Conservation (phyloP, 768 basidiomycete species). For the Clitopilus hobsonii region DNA sequence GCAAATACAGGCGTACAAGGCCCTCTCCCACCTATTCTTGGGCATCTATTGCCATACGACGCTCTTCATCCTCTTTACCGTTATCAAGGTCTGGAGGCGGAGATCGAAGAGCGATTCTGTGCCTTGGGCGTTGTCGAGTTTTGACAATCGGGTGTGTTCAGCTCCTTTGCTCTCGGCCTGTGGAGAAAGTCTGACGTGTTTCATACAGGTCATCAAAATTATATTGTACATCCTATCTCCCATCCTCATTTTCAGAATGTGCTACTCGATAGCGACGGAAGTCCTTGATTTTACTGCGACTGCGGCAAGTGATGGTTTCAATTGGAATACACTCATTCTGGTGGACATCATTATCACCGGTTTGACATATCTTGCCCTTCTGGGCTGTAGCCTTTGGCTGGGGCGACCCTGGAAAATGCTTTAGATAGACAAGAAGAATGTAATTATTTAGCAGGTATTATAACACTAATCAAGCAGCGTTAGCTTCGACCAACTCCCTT, state of each 20-base stretch:
- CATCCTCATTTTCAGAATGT: neutral
- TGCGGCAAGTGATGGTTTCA: too few relatives aligned
- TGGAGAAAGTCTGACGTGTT: too few relatives aligned
- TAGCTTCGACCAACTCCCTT: too few relatives aligned
- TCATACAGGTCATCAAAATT: neutral
- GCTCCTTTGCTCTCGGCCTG: too few relatives aligned
- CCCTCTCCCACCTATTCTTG: neutral
- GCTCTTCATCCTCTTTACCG: neutral
- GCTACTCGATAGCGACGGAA: neutral
- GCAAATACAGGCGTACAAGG: neutral
- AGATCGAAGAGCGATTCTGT: neutral
- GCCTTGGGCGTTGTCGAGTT: neutral
- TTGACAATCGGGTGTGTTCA: neutral
- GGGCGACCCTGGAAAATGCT: neutral
- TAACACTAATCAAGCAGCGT: too few relatives aligned
- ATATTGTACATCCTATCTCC: neutral
- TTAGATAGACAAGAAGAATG: too few relatives aligned
- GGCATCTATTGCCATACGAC: neutral
- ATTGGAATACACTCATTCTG: neutral
- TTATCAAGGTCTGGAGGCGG: neutral
- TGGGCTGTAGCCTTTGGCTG: neutral
- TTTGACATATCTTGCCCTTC: neutral
- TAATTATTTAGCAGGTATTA: too few relatives aligned
- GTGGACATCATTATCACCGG: neutral
- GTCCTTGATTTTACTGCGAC: neutral